Conservation (phyloP, 805 yeast genomes). For the Debaryomyces hansenii region DNA sequence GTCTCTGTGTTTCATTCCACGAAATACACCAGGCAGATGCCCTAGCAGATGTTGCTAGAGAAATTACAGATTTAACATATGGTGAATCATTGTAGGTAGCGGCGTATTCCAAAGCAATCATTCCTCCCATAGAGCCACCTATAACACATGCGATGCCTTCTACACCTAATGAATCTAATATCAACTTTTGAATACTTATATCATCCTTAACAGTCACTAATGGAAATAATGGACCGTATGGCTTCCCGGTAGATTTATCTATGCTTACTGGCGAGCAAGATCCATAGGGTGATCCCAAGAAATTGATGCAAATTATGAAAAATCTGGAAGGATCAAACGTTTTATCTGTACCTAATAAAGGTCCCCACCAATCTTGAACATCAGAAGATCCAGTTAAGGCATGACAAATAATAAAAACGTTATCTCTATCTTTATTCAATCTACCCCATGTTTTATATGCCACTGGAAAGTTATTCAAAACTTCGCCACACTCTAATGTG, state of each 20-base stretch:
- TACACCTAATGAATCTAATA: conserved; percentile 81
- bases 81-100: conserved; percentile 56
- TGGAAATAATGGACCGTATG: conserved; percentile 95
- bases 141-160: conserved; percentile 76
- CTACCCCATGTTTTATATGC: conserved; percentile 97
- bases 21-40: conserved; percentile 98
- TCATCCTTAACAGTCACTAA: conserved; percentile 93
- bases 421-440: conserved; percentile 65
- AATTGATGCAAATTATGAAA: conserved; percentile 83
- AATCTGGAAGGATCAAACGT: conserved; percentile 91
- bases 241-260: conserved; percentile 71
- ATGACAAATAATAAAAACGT: conserved; percentile 89
- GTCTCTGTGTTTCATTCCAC: conserved; percentile 98
- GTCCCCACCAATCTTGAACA: conserved; percentile 99
- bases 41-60: conserved; percentile 90
- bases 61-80: conserved; percentile 71
- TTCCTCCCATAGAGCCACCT: conserved; percentile 99
- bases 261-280: conserved; percentile 86
- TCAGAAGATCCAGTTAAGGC: conserved; percentile 96
- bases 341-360: conserved; percentile 76
- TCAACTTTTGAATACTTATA: conserved; percentile 70
- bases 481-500: conserved; percentile 79
- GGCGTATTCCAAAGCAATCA: conserved; percentile 89
- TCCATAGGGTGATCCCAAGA: conserved; percentile 97
- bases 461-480: conserved; percentile 72